A percentile compares a stretch with the other conserved stretches of the same genome.
These are phyloP conservation scores for Saturnispora silvae DNA, from an alignment of 805 yeast genomes.

Conservation along the genomic window DNA sequence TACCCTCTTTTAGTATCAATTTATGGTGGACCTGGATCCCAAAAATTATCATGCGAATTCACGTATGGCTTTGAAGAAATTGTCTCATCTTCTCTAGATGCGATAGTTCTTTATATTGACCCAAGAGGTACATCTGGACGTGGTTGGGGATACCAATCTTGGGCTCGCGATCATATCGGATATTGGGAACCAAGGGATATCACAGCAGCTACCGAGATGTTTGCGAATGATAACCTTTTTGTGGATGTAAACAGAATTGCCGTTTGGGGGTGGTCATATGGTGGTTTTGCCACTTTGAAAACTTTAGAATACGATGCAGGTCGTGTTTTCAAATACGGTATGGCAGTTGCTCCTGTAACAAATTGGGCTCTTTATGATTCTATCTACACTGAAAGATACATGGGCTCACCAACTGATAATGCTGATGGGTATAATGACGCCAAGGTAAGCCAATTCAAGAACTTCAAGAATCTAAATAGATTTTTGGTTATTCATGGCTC, in stretches of 20 bases:
- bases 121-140: slow-evolving; percentile 79
- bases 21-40: slow-evolving; percentile 80
- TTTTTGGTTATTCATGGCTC: slow-evolving; percentile 73
- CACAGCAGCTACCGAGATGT: slow-evolving; percentile 37
- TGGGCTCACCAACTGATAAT: slow-evolving; percentile 46
- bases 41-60: slow-evolving; percentile 39
- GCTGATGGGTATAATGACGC: slow-evolving; percentile 39
- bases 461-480: slow-evolving; percentile 39
- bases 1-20: slow-evolving; percentile 60
- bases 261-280: slow-evolving; percentile 86
- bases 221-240: slow-evolving; percentile 34
- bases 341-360: slow-evolving; percentile 82
- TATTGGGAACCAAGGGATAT: slow-evolving; percentile 72
- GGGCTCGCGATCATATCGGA: slow-evolving; percentile 50
- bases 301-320: slow-evolving; percentile 61
- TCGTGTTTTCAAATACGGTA: slow-evolving; percentile 56
- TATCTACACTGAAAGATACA: slow-evolving; percentile 68
- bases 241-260: slow-evolving; percentile 49
- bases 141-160: slow-evolving; percentile 56
- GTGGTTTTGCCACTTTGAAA: slow-evolving; percentile 68
- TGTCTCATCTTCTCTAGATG: slow-evolving; percentile 44
- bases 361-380: slow-evolving; percentile 70
- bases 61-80: slow-evolving; percentile 48
- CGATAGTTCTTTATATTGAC: slow-evolving; percentile 57
- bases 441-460: slow-evolving; percentile 29